Evolutionary conservation across 345 rosid species (phyloP), one percentile per base, ranked within the genome.

Genomic region (Clarkia xantiana): DNA sequence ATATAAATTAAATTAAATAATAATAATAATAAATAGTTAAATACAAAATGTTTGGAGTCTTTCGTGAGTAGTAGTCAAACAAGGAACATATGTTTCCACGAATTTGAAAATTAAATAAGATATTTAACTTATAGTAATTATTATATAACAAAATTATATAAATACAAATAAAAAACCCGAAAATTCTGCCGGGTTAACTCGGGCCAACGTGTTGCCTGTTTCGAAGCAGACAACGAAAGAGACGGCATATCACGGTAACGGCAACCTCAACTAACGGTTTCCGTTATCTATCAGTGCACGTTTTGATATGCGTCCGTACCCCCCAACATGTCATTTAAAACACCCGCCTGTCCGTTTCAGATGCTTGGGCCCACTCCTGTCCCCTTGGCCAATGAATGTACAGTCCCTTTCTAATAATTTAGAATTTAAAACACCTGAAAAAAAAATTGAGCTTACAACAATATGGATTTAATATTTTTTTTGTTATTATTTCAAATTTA

Each of bases 131-230:
- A 2, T 1, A 10, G 9, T 2, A 47, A 10, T 18, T 1, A 6
- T 25, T 71, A 75, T 45, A 49, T 63, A 62, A 49, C 61, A 18
- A 10, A 48, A 18, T 39, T 3, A 15, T 7, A 17, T 5, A 44
- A 42, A 20, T 1, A 22, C 7, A 17, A 2, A 14, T 43, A 44
- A 16, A 12, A 15, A 40, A 0, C n/a, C 72, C 74, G 53, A 56
- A 71, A 66, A 53, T 68, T 70, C 65, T 72, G 62, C 67, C 67
- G 71, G 79, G 65, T 67, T 67, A 71, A 69, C 59, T 61, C 57
- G 66, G 62, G 73, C 80, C 66, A 80, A 12, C 68, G 40, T 69
- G 78, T 71, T 77, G 77, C 87, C 74, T 71, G 76, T 68, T 60
- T 49, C 70, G 76, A 64, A 75, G 75, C 76, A 76, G 67, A 76